Conservation (phyloP, 345 rosid genomes). For the Euclidium syriacum region DNA sequence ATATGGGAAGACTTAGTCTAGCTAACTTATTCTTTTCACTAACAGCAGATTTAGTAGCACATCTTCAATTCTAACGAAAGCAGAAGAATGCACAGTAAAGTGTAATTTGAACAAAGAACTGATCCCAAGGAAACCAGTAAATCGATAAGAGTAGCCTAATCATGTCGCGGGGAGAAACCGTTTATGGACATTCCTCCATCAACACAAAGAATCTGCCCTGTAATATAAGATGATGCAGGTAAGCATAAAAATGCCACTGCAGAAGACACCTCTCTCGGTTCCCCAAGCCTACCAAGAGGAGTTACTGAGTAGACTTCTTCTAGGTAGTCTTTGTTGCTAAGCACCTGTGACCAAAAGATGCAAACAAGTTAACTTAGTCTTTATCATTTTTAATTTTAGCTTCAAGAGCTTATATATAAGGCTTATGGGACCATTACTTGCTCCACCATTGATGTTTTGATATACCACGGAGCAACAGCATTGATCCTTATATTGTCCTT, state of each 20-base stretch:
- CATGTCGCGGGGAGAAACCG: slow-evolving; percentile 37
- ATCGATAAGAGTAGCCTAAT: slow-evolving; percentile 14
- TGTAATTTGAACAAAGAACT: not conserved
- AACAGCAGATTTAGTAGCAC: too few species aligned
- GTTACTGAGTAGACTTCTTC: slow-evolving; percentile 29
- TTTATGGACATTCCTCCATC: slow-evolving; percentile 35
- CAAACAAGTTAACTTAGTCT: not conserved
- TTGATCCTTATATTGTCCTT: slow-evolving; percentile 73
- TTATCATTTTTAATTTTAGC: not conserved
- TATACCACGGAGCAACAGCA: slow-evolving; percentile 86
- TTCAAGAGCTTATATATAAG: not conserved
- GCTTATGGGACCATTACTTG: slow-evolving; percentile 37
- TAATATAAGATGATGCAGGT: slow-evolving; percentile 75
- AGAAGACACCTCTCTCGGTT: slow-evolving; percentile 25
- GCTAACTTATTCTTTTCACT: too few species aligned
- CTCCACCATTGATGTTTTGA: slow-evolving; percentile 78
- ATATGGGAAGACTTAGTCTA: too few species aligned
- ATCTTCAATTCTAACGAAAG: not conserved
- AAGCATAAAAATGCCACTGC: slow-evolving; percentile 67
- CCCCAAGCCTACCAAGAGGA: slow-evolving; percentile 35
- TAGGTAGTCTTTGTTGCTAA: slow-evolving; percentile 26
- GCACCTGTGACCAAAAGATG: slow-evolving; percentile 20
- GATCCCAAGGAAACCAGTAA: not conserved
- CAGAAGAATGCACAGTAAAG: not conserved
- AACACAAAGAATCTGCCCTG: slow-evolving; percentile 38